phyloP scores from a whole-genome alignment of 2,329 filamentous ascomycete species.

The Aspergillus jensenii region DNA sequence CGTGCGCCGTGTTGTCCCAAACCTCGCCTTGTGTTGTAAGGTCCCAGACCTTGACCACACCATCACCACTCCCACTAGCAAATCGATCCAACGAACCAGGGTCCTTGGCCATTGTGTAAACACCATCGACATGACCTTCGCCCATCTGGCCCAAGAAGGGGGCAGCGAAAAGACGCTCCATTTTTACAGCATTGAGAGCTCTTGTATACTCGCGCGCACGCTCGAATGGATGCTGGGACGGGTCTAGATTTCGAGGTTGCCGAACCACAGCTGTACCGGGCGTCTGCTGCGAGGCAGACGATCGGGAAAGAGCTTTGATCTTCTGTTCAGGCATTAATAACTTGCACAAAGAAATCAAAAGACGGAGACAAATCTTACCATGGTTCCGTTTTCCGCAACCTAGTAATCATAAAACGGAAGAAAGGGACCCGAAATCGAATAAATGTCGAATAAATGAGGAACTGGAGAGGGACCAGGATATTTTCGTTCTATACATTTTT shows the following conservation, averaged over 20 bases:
- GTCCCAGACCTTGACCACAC: slow-evolving; percentile 92
- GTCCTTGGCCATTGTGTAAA: slow-evolving; percentile 79
- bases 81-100: slow-evolving; percentile 70
- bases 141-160: slow-evolving; percentile 87
- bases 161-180: slow-evolving; percentile 87
- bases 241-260: slow-evolving; percentile 64
- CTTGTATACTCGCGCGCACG: slow-evolving; percentile 81
- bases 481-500: slow-evolving; percentile 26
- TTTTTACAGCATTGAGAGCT: slow-evolving; percentile 80
- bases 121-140: slow-evolving; percentile 86
- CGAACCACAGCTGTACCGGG: slow-evolving; percentile 47
- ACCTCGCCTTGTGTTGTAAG: slow-evolving; percentile 69
- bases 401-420: slow-evolving; percentile 12
- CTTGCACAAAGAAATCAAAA: background rate
- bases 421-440: slow-evolving; percentile 11
- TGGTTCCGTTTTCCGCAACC: slow-evolving; percentile 20
- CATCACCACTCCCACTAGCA: slow-evolving; percentile 85
- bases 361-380: slow-evolving; percentile 26
- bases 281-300: slow-evolving; percentile 47
- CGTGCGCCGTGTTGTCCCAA: slow-evolving; percentile 79
- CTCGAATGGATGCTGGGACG: slow-evolving; percentile 86
- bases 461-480: slow-evolving; percentile 1
- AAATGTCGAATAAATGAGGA: background rate
- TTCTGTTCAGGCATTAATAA: slow-evolving; percentile 41
- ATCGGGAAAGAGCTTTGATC: slow-evolving; percentile 55